These are phyloP conservation scores for Ceratobasidium sp. DNA, from an alignment of 1,284 basidiomycete species.

Conservation along the genomic window DNA sequence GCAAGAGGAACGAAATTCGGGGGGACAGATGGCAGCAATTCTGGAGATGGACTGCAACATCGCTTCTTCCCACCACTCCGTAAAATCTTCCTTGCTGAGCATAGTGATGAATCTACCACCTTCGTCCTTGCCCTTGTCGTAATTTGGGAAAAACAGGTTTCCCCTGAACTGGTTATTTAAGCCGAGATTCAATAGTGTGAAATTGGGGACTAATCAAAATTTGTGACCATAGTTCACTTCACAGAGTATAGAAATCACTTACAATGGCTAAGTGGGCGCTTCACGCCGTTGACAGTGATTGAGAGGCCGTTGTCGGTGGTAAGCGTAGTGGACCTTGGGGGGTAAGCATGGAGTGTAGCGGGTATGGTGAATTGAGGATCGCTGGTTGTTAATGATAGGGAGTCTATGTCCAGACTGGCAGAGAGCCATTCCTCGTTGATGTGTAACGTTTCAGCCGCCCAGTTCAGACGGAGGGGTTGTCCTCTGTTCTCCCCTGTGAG, in stretches of 20 bases:
- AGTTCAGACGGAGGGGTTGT: neutral
- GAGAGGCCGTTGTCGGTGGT: neutral
- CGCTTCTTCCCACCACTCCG: neutral
- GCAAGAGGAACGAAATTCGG: too few species aligned
- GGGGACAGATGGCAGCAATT: neutral
- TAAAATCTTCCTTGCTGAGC: neutral
- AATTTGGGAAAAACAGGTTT: constrained; percentile 22
- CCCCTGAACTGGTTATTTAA: neutral
- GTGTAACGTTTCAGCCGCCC: neutral
- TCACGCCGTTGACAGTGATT: neutral
- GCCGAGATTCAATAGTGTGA: neutral
- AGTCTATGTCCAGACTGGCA: neutral
- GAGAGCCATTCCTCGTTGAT: neutral
- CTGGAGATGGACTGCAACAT: neutral
- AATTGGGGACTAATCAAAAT: constrained; percentile 23
- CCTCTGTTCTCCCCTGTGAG: neutral
- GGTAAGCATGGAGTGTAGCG: neutral
- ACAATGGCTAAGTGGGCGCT: neutral
- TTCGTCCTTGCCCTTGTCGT: neutral
- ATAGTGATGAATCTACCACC: constrained; percentile 1
- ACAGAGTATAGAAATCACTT: neutral
- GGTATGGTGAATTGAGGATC: constrained; percentile 1
- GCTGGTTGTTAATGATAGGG: neutral
- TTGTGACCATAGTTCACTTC: too few species aligned
- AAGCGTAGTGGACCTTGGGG: neutral